Base-by-base conservation (phyloP, 176 grass and related monocot species). In the Dendrocalamus sinicus region DNA sequence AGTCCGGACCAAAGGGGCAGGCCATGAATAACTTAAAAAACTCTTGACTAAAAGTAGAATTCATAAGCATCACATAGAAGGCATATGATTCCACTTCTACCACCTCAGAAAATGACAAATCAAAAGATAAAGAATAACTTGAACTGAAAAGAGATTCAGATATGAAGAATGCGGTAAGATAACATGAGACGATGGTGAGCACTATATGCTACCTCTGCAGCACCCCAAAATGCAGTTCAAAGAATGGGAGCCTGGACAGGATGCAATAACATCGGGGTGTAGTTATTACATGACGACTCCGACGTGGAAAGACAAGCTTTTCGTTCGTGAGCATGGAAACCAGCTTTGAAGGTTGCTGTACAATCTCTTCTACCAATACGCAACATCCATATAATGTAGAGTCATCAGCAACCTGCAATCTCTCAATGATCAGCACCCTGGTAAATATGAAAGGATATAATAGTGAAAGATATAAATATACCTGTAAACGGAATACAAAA, bases 341-440 rank as follows among this genome's bases (percentile, higher is more conserved):
- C 61, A 99, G 81, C 44, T 92, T 99, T 73, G 97, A 99, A 55
- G 97, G 94, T 78, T 84, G 91, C 67, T 99, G 94, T 72, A 99
- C 88, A 17, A 96, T 91, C 83, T 99, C 97, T 91, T 99, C 97
- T 53, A 99, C 97, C 85, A 99, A 86, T 12, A 99, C 82, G 24
- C 97, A 99, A 50, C 97, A 99, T 87, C 97, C 97, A 94, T 99
- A 99, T 73, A 99, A 85, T 48, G 92, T 91, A 81, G 97, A 92
- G 81, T 94, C 89, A 85, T 99, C 97, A 82, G 94, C 94, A 76
- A 94, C 97, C 97, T 99, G 83, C 46, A 45, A 73, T 58, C 11
- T 85, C 54, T 72, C 86, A 28, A 70, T 87, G 16, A 86, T 94
- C 28, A 94, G 82, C 26, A 51, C 67, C 75, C 76, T 51, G 44